A percentile compares a stretch with the other conserved stretches of the same genome.
These are phyloP conservation scores for Komagataella kurtzmanii DNA, from an alignment of 805 yeast genomes.

Conservation along the genomic window DNA sequence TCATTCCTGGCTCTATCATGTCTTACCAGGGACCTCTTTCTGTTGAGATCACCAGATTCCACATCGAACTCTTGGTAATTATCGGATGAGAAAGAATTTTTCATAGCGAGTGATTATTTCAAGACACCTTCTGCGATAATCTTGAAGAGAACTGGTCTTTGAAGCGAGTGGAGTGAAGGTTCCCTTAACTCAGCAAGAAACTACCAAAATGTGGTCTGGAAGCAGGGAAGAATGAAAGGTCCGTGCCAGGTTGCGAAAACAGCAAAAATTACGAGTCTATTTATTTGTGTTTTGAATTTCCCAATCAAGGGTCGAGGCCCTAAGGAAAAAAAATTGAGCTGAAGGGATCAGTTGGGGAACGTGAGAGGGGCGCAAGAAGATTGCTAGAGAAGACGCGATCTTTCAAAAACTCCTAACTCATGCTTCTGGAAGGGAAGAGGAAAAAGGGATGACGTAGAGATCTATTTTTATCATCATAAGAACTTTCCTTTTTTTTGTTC, in stretches of 20 bases:
- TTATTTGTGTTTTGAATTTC: background rate
- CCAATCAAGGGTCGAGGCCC: background rate
- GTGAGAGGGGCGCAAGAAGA: background rate
- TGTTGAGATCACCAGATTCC: slow-evolving; percentile 20
- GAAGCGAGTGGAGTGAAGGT: background rate
- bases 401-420: background rate
- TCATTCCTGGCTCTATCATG: slow-evolving; percentile 55
- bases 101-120: background rate
- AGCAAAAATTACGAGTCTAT: background rate
- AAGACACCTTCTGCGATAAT: background rate
- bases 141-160: background rate
- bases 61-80: slow-evolving; percentile 10
- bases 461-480: too few species aligned
- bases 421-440: too few species aligned
- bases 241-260: background rate
- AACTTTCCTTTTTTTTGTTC: too few species aligned
- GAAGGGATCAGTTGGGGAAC: background rate
- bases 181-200: background rate
- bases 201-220: background rate
- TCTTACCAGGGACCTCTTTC: slow-evolving; percentile 64
- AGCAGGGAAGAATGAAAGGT: background rate
- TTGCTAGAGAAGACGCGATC: background rate
- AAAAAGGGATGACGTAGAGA: too few species aligned
- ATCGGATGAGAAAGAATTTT: background rate
- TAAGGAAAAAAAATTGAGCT: background rate